Evolutionary conservation across 306 rosid genomes (phyloP).

Genomic region (Lagenaria siceraria): DNA sequence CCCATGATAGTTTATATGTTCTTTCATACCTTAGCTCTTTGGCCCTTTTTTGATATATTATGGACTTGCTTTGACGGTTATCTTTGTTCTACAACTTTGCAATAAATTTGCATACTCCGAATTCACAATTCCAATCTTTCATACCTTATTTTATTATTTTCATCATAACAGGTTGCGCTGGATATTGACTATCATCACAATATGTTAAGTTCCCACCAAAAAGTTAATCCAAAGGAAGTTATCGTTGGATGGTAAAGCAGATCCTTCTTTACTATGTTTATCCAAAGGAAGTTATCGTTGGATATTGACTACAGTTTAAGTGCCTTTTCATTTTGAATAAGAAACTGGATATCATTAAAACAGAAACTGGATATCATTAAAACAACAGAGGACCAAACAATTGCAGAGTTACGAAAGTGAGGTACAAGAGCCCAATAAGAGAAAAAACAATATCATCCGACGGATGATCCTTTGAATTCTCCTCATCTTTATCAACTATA

Average conservation of each 20-base stretch:
- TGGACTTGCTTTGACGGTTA: background rate
- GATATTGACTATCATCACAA: conserved; percentile 95
- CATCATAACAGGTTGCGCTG: conserved; percentile 56
- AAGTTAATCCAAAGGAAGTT: conserved; percentile 90
- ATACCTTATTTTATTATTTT: background rate
- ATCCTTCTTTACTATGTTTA: background rate
- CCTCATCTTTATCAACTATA: background rate
- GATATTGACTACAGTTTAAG: conserved; percentile 12
- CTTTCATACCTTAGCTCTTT: too few relatives aligned
- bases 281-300: conserved; percentile 80
- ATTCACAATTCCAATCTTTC: background rate
- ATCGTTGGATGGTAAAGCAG: conserved; percentile 81
- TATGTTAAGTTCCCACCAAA: conserved; percentile 73
- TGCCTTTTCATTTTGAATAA: background rate
- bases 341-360: background rate
- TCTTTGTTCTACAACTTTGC: background rate
- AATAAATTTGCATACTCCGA: background rate
- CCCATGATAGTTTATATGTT: too few relatives aligned
- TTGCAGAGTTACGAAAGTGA: background rate
- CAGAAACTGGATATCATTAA: background rate
- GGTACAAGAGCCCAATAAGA: background rate
- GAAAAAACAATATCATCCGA: background rate
- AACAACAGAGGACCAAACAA: background rate
- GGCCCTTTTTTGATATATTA: background rate
- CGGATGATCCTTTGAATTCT: background rate